phyloP scores from a whole-genome alignment of 2,329 filamentous ascomycete species.

The Botrytis squamosa region DNA sequence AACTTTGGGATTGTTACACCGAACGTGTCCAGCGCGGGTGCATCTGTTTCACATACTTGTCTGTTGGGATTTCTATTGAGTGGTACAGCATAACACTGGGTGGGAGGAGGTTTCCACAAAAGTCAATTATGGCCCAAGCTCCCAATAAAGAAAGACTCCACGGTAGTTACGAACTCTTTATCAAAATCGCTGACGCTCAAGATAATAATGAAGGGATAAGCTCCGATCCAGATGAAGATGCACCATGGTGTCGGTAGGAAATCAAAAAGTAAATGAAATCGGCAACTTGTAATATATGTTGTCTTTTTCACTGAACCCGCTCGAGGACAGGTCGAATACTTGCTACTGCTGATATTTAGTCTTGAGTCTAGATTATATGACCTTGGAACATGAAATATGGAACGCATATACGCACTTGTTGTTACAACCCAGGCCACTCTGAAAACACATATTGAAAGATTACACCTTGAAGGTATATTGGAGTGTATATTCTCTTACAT shows the following conservation, averaged over 20 bases:
- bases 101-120: not conserved
- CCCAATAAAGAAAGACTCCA: not conserved
- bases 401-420: not conserved
- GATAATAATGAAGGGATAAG: not conserved
- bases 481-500: not conserved
- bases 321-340: not conserved
- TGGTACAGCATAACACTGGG: not conserved
- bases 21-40: not conserved
- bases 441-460: not conserved
- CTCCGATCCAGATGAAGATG: not conserved
- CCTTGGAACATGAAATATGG: not conserved
- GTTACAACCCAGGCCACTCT: not conserved
- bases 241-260: not conserved
- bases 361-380: not conserved
- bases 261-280: not conserved
- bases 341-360: not conserved
- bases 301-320: not conserved
- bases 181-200: not conserved
- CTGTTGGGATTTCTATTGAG: not conserved
- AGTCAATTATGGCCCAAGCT: not conserved
- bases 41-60: not conserved
- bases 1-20: not conserved
- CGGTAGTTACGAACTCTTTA: not conserved
- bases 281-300: not conserved
- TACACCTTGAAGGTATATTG: not conserved